Base-by-base conservation (phyloP, 139 green algal species). In the Chlorella sorokiniana region DNA sequence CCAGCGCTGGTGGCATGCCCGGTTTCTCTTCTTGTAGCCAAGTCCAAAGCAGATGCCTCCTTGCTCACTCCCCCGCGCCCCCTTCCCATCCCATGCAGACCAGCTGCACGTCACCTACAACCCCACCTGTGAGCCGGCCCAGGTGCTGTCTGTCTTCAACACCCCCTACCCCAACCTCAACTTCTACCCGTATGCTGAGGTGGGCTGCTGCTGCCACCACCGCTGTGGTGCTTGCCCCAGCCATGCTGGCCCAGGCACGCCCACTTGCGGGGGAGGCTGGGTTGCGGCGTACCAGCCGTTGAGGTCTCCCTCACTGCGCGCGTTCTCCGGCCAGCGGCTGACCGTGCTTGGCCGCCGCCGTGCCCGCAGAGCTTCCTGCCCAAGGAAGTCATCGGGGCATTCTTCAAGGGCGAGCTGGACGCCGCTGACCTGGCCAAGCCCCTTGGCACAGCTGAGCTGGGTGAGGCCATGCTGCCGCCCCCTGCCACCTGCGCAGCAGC, bases 21-120 rank as follows among this genome's bases (percentile, higher is more conserved):
- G 5, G 29, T 44, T 6, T 56, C 48, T 16, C 48, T 56, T 16
- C 56, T 33, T n/a, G n/a, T n/a, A n/a, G n/a, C n/a, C n/a, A n/a
- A n/a, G n/a, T n/a, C n/a, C n/a, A n/a, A n/a, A n/a, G n/a, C n/a
- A n/a, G n/a, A n/a, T n/a, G n/a, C n/a, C n/a, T n/a, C n/a, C n/a
- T n/a, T n/a, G n/a, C n/a, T n/a, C n/a, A n/a, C n/a, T n/a, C n/a
- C n/a, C n/a, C n/a, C n/a, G n/a, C n/a, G n/a, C n/a, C n/a, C n/a
- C n/a, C n/a, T n/a, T n/a, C n/a, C n/a, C n/a, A n/a, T n/a, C n/a
- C n/a, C n/a, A n/a, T n/a, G 37, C 65, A 72, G 65, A 48, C 65
- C 65, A 72, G 65, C 37, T 72, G 65, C 65, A 72, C 65, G 65
- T 72, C 38, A 72, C 65, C 31, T 48, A 72, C 35, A 72, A 72